Conservation (phyloP, 2,329 filamentous ascomycete species). For the Phyllosticta citribraziliensis region DNA sequence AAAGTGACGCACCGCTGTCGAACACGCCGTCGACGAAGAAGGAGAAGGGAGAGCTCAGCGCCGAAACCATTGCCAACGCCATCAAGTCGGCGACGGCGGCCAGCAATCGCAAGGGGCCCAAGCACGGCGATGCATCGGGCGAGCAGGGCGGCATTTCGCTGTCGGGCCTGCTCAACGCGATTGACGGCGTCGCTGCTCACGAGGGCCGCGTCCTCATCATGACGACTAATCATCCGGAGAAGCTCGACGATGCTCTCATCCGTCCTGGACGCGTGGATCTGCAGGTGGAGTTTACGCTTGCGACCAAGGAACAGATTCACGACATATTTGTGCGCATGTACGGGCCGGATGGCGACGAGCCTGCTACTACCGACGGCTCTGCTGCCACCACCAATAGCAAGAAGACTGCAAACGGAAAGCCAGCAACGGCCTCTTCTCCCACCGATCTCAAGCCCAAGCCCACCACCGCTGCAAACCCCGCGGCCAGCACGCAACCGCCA, state of each 20-base stretch:
- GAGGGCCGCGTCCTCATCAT: slow-evolving; percentile 73
- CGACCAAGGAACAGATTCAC: slow-evolving; percentile 30
- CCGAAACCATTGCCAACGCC: slow-evolving; percentile 12
- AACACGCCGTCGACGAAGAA: slow-evolving; percentile 2
- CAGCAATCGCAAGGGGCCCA: slow-evolving; percentile 4
- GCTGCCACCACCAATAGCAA: neutral
- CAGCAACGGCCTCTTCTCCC: neutral
- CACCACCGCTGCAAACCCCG: neutral
- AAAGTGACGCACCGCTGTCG: slow-evolving; percentile 17
- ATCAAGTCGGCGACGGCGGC: slow-evolving; percentile 10
- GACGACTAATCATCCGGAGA: slow-evolving; percentile 69
- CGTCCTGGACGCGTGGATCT: slow-evolving; percentile 63
- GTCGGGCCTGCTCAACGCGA: slow-evolving; percentile 70
- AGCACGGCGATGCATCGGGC: slow-evolving; percentile 12
- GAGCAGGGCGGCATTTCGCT: slow-evolving; percentile 53
- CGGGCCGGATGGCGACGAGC: slow-evolving; percentile 11
- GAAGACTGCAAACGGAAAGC: neutral
- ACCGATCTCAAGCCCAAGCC: neutral
- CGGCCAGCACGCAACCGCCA: neutral
- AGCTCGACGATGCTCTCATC: slow-evolving; percentile 63
- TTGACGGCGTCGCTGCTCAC: slow-evolving; percentile 71
- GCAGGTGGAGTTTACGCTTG: slow-evolving; percentile 50
- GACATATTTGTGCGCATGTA: slow-evolving; percentile 37
- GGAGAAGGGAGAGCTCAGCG: slow-evolving; percentile 13
- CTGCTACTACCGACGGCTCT: neutral